These are phyloP conservation scores for Xylariomycetidae sp. DNA, from an alignment of 2,329 filamentous ascomycete genomes.

Conservation along the genomic window DNA sequence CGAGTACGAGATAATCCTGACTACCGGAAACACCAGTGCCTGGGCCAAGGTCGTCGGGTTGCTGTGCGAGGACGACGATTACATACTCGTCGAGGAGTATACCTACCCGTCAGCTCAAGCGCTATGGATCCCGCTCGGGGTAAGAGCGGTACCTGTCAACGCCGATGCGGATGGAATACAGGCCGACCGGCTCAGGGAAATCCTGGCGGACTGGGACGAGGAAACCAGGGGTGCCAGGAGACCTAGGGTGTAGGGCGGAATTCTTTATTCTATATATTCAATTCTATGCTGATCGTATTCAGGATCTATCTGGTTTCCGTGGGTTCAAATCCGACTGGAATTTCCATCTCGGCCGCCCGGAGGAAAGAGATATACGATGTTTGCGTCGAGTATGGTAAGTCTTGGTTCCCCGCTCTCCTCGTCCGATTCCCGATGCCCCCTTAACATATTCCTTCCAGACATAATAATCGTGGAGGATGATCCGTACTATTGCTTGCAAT, in stretches of 20 bases:
- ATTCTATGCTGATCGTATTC: neutral
- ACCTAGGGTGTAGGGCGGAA: neutral
- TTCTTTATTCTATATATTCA: neutral
- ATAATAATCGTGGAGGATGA: slow-evolving; percentile 65
- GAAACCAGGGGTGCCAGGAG: slow-evolving; percentile 3
- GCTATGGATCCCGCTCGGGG: slow-evolving; percentile 24
- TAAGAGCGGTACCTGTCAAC: slow-evolving; percentile 17
- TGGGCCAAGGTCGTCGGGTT: slow-evolving; percentile 27
- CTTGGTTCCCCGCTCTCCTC: neutral
- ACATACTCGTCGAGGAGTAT: slow-evolving; percentile 25
- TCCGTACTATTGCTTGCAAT: slow-evolving; percentile 67
- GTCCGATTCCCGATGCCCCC: neutral
- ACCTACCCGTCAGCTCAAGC: slow-evolving; percentile 28
- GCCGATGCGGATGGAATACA: slow-evolving; percentile 24
- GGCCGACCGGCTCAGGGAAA: slow-evolving; percentile 13
- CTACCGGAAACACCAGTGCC: slow-evolving; percentile 27
- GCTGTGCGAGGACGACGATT: slow-evolving; percentile 23
- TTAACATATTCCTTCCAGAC: slow-evolving; percentile 12
- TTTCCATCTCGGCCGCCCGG: slow-evolving; percentile 54
- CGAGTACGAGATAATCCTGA: slow-evolving; percentile 12
- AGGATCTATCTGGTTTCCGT: slow-evolving; percentile 34
- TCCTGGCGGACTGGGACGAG: slow-evolving; percentile 19
- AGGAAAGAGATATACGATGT: slow-evolving; percentile 33
- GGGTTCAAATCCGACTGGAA: slow-evolving; percentile 67
- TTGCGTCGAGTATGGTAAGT: slow-evolving; percentile 28